Base-by-base conservation (phyloP, 2,329 filamentous ascomycete species). In the Aspergillus intermedius region DNA sequence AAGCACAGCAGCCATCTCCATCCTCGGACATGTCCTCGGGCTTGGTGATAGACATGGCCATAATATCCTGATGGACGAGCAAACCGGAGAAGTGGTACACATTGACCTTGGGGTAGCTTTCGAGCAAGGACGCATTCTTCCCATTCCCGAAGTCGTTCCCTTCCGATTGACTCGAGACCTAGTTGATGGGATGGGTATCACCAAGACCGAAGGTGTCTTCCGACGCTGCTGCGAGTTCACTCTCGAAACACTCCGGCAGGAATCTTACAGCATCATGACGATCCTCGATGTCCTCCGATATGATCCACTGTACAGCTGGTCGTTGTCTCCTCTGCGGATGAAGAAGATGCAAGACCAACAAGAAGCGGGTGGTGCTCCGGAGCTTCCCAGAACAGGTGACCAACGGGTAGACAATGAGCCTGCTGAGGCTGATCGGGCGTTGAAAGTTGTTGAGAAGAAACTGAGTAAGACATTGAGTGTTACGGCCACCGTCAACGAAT, bases 201-300 rank as follows among this genome's bases (percentile, higher is more conserved):
- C 88, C 2, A 89, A 88, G 60, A 95, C 91, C 0, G 94, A 99
- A 68, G 93, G 93, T 3, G 90, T 97, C 0, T 98, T 97, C 74
- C 82, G 93, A 6, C 83, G 94, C n/a, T 97, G 91, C 70, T 98
- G 93, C 67, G 94, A 99, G 66, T 97, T 97, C 66, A 97, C 91
- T 0, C 81, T 99, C 28, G 90, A 96, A 53, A 91, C 94, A 1
- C 75, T 99, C 32, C 84, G 93, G n/a, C 87, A 95, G 60, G 93
- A 98, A 66, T 88, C 88, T 10, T 94, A 95, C 65, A 91, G 87
- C 41, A 98, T 99, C 72, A 97, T 96, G 91, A 97, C 93, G 0
- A 90, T 98, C 46, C 81, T 99, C 17, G 94, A 98, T 63, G 94
- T 98, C 19, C 75, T 99, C 50, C 86, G 94, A n/a, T 97, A 96